Base-by-base conservation (phyloP, 2,329 filamentous ascomycete species). In the Grosmannia clavigera region DNA sequence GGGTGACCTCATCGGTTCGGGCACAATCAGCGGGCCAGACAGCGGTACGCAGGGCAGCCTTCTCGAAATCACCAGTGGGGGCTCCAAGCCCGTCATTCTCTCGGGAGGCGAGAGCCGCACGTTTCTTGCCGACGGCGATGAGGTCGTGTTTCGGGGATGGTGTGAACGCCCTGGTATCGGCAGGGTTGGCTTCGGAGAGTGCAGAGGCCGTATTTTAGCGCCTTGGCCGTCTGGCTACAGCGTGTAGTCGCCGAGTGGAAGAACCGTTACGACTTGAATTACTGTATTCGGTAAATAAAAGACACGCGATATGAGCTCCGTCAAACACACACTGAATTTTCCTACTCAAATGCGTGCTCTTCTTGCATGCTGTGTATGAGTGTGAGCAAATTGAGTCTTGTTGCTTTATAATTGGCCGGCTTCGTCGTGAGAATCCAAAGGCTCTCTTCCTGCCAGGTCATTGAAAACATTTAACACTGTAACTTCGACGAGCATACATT, bases 1-100 rank as follows among this genome's bases (percentile, higher is more conserved):
- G 0, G 89, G 89, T 51, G 89, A 95, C 68, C 70, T 94, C 43
- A 73, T 95, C 12, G 89, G 88, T 2, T 89, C 86, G 1, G 89
- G 89, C 3, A 94, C 89, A 1, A 92, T 94, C 66, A 78, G 76
- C 65, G 76, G 76, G 3, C 70, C 73, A 2, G 71, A 66, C 1
- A 60, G 59, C 0, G 57, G 67, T 1, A 63, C 65, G 9, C 69
- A 70, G 38, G 77, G 76, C 6, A 77, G 75, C 63, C 62, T 79
- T 60, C 66, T 78, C 14, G 76, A 79, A 68, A 67, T 76, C 67
- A 76, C 70, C 35, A 70, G 75, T 58, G 72, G 76, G 76, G 12
- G 51, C 29, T 77, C 74, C 68, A 14, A 52, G 27, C 71, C 75
- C 22, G 65, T 78, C 25, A 64, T 72, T 61, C 68, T 78, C n/a